Evolutionary conservation across 805 yeast genomes (phyloP).

Genomic region (Cyberlindnera mrakii): DNA sequence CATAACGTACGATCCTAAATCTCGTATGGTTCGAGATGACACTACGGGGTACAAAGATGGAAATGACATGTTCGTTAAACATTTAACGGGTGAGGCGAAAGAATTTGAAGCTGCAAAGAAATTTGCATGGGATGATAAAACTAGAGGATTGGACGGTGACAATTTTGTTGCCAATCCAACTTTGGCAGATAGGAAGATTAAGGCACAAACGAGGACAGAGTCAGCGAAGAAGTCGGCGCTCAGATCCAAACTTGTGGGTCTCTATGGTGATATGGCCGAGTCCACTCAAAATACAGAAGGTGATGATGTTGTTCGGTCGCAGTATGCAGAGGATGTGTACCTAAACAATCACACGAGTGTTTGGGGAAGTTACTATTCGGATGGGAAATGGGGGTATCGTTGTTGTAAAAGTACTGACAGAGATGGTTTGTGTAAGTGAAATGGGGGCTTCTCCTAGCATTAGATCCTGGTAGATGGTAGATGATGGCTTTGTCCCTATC

Average conservation of each 20-base stretch:
- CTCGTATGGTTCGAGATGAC: conserved; percentile 34
- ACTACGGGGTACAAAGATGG: conserved; percentile 30
- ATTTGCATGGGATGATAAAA: conserved; percentile 43
- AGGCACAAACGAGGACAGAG: conserved; percentile 27
- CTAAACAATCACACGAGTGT: conserved; percentile 34
- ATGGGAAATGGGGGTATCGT: conserved; percentile 38
- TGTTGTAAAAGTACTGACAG: conserved; percentile 33
- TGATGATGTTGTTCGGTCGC: conserved; percentile 18
- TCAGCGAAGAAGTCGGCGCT: conserved; percentile 28
- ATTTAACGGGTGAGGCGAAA: conserved; percentile 50
- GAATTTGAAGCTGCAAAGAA: conserved; percentile 42
- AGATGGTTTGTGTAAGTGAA: conserved; percentile 27
- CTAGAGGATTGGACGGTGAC: conserved; percentile 23
- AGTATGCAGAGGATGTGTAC: conserved; percentile 31
- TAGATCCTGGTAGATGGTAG: no score
- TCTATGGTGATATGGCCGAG: conserved; percentile 6
- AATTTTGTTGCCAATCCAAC: conserved; percentile 41
- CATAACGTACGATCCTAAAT: conserved; percentile 48
- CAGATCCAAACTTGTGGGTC: conserved; percentile 30
- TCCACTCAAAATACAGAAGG: conserved; percentile 4
- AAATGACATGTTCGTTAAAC: conserved; percentile 44
- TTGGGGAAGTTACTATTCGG: conserved; percentile 39
- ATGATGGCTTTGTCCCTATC: no score
- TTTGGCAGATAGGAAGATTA: conserved; percentile 31
- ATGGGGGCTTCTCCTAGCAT: not conserved